Evolutionary conservation across 129 eudicot species (phyloP).

Genomic region (Deinandra increscens): DNA sequence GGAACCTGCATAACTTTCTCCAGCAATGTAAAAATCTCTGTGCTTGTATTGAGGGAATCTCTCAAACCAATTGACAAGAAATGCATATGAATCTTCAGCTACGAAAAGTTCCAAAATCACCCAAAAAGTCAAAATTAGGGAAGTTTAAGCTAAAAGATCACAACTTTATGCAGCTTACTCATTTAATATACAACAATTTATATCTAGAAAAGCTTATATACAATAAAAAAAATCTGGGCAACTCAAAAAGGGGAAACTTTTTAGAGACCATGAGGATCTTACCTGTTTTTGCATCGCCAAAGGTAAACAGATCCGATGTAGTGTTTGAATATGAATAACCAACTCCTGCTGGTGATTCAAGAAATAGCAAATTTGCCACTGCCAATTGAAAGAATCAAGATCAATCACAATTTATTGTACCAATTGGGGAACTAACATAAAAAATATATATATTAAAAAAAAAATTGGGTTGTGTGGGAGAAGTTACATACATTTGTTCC

Average conservation of each 20-base stretch:
- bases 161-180: slow-evolving; percentile 10
- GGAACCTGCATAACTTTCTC: slow-evolving; percentile 98
- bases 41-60: slow-evolving; percentile 96
- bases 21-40: slow-evolving; percentile 89
- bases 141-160: slow-evolving; percentile 28
- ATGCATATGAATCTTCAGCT: slow-evolving; percentile 91
- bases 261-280: slow-evolving; percentile 12
- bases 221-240: background rate
- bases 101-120: slow-evolving; percentile 32
- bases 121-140: slow-evolving; percentile 21
- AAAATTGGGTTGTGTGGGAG: background rate
- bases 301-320: slow-evolving; percentile 70
- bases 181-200: background rate
- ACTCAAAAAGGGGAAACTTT: slow-evolving; percentile 15
- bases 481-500: slow-evolving; percentile 81
- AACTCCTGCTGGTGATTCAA: slow-evolving; percentile 99
- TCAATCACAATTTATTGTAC: slow-evolving; percentile 10
- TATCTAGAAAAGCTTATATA: background rate
- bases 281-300: slow-evolving; percentile 92
- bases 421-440: background rate
- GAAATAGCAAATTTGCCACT: slow-evolving; percentile 98
- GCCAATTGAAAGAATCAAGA: slow-evolving; percentile 32
- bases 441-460: no score
- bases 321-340: slow-evolving; percentile 91
- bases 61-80: slow-evolving; percentile 81